Conservation (phyloP, 140 eudicot species). For the Ambrosia hybrid region DNA sequence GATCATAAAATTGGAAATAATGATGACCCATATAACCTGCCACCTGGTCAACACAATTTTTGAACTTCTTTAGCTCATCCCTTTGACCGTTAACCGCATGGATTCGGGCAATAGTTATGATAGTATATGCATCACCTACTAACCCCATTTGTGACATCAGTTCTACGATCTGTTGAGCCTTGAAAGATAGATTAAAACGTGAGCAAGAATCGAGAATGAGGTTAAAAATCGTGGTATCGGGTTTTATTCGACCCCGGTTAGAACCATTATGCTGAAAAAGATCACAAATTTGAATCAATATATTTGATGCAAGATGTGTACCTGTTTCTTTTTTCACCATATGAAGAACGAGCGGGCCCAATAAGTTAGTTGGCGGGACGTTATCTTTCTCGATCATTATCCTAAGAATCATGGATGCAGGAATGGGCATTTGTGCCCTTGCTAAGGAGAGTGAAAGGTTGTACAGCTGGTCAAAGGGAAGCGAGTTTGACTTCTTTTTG, state of each 20-base stretch:
- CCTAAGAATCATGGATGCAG: conserved; percentile 58
- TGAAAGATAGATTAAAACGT: conserved; percentile 52
- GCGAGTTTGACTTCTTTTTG: conserved; percentile 45
- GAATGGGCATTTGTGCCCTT: conserved; percentile 73
- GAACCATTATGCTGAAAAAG: conserved; percentile 34
- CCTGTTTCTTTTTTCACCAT: conserved; percentile 78
- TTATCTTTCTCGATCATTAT: conserved; percentile 53
- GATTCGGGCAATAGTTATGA: conserved; percentile 45
- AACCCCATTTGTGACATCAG: conserved; percentile 73
- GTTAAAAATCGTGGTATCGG: conserved; percentile 66
- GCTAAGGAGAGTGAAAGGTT: conserved; percentile 66
- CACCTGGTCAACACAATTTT: conserved; percentile 56
- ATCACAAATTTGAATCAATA: conserved; percentile 66
- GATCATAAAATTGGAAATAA: conserved; percentile 60
- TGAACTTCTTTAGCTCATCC: conserved; percentile 76
- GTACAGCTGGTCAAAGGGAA: conserved; percentile 41
- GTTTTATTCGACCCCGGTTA: conserved; percentile 38
- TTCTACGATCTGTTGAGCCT: conserved; percentile 68
- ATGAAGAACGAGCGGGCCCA: conserved; percentile 61
- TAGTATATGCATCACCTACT: conserved; percentile 70
- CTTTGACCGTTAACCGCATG: conserved; percentile 61
- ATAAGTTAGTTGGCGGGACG: conserved; percentile 47
- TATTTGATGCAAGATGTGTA: conserved; percentile 63
- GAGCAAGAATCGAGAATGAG: conserved; percentile 81
- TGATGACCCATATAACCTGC: conserved; percentile 45